A percentile compares a stretch with the other conserved stretches of the same genome.
Evolutionary conservation across 148 eudicot genomes (phyloP).

Genomic region (Spergularia bocconei): DNA sequence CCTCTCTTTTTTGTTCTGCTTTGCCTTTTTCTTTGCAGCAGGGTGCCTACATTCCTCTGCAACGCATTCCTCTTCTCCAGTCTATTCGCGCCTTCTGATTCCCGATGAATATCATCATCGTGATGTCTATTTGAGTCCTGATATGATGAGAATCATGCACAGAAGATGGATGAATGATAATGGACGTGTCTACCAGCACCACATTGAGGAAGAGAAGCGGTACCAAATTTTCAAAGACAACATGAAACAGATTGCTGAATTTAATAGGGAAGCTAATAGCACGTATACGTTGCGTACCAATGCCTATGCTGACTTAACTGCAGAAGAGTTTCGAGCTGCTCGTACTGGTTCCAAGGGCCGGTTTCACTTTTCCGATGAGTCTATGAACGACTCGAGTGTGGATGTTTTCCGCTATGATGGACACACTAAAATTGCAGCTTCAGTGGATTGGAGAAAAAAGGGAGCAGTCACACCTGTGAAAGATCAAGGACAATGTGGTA

Average conservation of each 20-base stretch:
- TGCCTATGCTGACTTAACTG: slow-evolving; percentile 43
- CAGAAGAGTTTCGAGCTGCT: slow-evolving; percentile 42
- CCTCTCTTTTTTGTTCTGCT: slow-evolving; percentile 1
- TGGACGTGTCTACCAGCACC: slow-evolving; percentile 42
- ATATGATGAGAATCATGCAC: slow-evolving; percentile 26
- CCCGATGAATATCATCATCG: no score
- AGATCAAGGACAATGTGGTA: slow-evolving; percentile 87
- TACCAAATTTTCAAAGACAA: slow-evolving; percentile 41
- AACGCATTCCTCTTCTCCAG: slow-evolving; percentile 20
- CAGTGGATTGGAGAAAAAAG: slow-evolving; percentile 72
- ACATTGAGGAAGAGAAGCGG: slow-evolving; percentile 33
- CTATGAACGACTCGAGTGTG: no score
- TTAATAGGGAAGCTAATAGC: slow-evolving; percentile 8
- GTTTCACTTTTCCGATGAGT: background rate
- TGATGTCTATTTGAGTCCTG: no score
- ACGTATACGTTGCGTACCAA: slow-evolving; percentile 35
- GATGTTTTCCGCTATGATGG: no score
- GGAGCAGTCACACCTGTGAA: slow-evolving; percentile 63
- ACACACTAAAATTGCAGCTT: background rate
- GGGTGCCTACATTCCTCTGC: background rate
- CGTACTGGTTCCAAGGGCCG: slow-evolving; percentile 33
- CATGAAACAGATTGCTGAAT: slow-evolving; percentile 33
- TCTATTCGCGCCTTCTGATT: slow-evolving; percentile 13
- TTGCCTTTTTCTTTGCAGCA: slow-evolving; percentile 19
- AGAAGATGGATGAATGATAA: slow-evolving; percentile 45